Base-by-base conservation (phyloP, 768 basidiomycete genomes). In the Butyriboletus loyo region DNA sequence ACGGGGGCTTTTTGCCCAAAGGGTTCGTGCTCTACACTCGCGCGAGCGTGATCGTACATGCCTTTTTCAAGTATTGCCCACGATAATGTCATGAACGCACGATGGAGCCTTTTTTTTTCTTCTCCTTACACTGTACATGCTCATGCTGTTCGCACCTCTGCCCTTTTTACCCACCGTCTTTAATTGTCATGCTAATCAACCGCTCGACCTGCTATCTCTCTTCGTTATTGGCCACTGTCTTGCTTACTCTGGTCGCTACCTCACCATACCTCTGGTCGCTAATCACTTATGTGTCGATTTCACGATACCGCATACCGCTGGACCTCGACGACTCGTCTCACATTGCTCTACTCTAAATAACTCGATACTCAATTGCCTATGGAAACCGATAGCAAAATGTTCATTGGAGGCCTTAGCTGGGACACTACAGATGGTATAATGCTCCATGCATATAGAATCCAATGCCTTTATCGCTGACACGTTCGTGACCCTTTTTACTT, bases 331-430 rank as follows among this genome's bases (percentile, higher is more conserved):
- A 60, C 66, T 64, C 59, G 41, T 64, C 62, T 52, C 65, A 54
- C 60, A 27, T 65, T 62, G 51, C 60, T 47, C 63, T 66, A 53
- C 46, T 54, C 64, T 65, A 53, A 64, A 64, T 65, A 64, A 46
- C 64, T 64, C 60, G 55, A 55, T 57, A 60, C 55, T 44, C 65
- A 44, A 62, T 65, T 67, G 60, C 59, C 60, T 70, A 62, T 53
- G 60, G 60, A 59, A 65, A 57, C 66, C 58, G 64, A 65, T 81
- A 92, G 90, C 72, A 92, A 92, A 79, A 85, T 92, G 80, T 92
- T 92, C 76, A 85, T 92, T 70, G 90, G 90, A 62, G 90, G 90
- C 64, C 78, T 92, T 59, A 92, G 86, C 75, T 92, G 90, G 90
- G 89, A 91, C 67, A 92, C 90, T 66, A 88, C 86, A 74, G 90